Conservation (phyloP, 805 yeast species). For the Saccharomycopsis malanga region DNA sequence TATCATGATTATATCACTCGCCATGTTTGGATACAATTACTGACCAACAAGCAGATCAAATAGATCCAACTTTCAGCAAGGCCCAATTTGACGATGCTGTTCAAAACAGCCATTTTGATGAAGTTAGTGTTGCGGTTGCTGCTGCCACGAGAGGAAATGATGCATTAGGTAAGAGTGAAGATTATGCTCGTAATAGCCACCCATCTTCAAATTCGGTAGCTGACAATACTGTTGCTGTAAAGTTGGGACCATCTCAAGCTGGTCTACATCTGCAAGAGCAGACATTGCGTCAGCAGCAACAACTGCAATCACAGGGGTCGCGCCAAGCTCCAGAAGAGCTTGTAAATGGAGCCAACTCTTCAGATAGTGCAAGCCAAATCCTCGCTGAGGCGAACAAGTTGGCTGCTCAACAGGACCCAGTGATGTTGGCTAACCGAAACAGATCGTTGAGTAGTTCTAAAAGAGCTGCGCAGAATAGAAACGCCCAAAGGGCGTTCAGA, state of each 20-base stretch:
- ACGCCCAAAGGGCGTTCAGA: constrained; percentile 88
- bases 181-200: no score
- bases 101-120: constrained; percentile 16
- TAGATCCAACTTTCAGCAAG: constrained; percentile 28
- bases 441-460: constrained; percentile 42
- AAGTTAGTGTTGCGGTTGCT: constrained; percentile 32
- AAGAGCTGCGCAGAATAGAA: constrained; percentile 87
- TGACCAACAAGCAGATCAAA: constrained; percentile 27
- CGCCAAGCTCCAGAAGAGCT: neutral
- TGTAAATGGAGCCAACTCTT: no score
- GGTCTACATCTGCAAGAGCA: no score
- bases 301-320: neutral
- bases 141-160: constrained; percentile 28
- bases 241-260: no score
- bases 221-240: no score
- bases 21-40: neutral
- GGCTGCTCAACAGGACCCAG: neutral
- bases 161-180: no score
- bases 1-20: neutral
- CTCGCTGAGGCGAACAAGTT: neutral
- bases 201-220: no score
- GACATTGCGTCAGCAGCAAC: no score
- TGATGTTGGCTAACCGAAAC: no score
- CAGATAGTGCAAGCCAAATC: no score
- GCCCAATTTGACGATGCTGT: constrained; percentile 12